A percentile compares a stretch with the other conserved stretches of the same genome.
These are phyloP conservation scores for Clavispora phyllophila DNA, from an alignment of 805 yeast genomes.

Conservation along the genomic window DNA sequence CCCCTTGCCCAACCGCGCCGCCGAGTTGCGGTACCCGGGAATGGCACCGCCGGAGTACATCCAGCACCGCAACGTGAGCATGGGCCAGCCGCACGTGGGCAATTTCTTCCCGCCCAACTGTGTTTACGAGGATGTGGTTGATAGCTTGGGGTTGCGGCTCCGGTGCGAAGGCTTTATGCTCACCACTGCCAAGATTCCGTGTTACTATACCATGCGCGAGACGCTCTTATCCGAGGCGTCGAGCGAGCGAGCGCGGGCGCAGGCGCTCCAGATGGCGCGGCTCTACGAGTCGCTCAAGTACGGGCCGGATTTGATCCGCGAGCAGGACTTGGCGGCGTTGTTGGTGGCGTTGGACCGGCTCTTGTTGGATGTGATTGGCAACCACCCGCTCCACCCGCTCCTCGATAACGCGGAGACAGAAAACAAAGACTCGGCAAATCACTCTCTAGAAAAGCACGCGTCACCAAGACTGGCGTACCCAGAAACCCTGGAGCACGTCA, in stretches of 20 bases:
- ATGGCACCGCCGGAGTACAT: conserved; percentile 38
- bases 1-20: conserved; percentile 24
- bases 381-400: background rate
- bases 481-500: too few relatives aligned
- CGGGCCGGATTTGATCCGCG: conserved; percentile 55
- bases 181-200: conserved; percentile 31
- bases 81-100: conserved; percentile 17
- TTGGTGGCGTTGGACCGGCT: conserved; percentile 31
- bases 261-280: conserved; percentile 24
- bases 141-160: conserved; percentile 56
- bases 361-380: background rate
- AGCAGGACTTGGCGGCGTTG: conserved; percentile 55
- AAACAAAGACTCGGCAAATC: too few relatives aligned
- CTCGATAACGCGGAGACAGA: background rate
- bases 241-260: background rate
- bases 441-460: too few relatives aligned
- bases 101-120: conserved; percentile 24
- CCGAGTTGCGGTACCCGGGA: conserved; percentile 34
- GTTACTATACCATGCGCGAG: conserved; percentile 39
- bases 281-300: conserved; percentile 67
- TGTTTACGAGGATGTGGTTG: conserved; percentile 50
- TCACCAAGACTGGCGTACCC: too few relatives aligned
- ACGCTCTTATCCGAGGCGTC: conserved; percentile 20
- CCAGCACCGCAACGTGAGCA: conserved; percentile 24
- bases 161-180: conserved; percentile 43